phyloP scores from a whole-genome alignment of 1,284 basidiomycete genomes.

The Somion occarium region DNA sequence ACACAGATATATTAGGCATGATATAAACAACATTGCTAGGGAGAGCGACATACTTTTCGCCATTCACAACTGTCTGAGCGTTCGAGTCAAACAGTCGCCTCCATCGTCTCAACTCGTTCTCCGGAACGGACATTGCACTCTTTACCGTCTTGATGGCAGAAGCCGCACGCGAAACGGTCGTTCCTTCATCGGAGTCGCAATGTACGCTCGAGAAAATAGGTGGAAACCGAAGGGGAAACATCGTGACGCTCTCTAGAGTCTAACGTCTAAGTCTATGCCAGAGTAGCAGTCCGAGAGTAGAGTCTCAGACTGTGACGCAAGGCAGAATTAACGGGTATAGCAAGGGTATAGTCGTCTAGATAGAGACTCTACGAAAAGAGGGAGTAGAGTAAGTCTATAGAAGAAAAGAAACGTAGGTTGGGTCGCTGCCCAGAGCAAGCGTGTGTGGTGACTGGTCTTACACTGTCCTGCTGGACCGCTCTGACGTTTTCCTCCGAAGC shows the following conservation, averaged over 20 bases:
- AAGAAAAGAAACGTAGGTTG: not conserved
- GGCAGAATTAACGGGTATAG: conserved; percentile 18
- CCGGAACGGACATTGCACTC: conserved; percentile 65
- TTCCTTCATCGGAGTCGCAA: conserved; percentile 38
- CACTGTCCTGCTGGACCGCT: not conserved
- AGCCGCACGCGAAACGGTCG: conserved; percentile 33
- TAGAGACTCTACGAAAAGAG: conserved; percentile 14
- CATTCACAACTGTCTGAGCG: conserved; percentile 65
- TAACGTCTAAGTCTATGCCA: not conserved
- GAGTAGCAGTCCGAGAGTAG: not conserved
- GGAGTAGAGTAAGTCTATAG: conserved; percentile 12
- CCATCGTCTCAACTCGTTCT: conserved; percentile 85
- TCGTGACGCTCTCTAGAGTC: too few relatives aligned
- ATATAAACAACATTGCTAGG: not conserved
- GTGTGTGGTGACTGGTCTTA: not conserved
- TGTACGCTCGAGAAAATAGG: conserved; percentile 40
- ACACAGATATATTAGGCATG: not conserved
- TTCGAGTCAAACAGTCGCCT: conserved; percentile 79
- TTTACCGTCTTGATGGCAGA: conserved; percentile 60
- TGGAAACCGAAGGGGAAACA: conserved; percentile 8
- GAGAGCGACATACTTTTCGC: conserved; percentile 85
- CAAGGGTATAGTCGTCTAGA: conserved; percentile 15
- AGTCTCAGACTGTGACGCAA: not conserved
- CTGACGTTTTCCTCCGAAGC: conserved; percentile 1
- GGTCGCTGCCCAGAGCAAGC: not conserved